phyloP scores from a whole-genome alignment of 2,329 filamentous ascomycete species.

The Coniochaeta prunicola region DNA sequence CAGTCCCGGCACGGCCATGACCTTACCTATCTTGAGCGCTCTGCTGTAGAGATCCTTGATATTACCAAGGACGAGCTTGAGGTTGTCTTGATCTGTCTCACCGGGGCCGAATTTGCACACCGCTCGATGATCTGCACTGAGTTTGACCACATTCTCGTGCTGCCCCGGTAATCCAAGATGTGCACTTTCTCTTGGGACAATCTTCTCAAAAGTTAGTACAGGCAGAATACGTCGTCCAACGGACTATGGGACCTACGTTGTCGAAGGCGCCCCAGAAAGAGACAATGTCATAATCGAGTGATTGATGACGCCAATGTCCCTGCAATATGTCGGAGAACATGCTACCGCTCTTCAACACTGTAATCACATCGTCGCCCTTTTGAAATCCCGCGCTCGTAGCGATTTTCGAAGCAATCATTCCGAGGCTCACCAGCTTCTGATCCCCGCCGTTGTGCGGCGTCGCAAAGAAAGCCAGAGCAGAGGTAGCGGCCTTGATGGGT shows the following conservation, averaged over 20 bases:
- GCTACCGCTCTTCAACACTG: conserved; percentile 8
- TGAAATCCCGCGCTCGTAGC: conserved; percentile 9
- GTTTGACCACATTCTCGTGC: conserved; percentile 9
- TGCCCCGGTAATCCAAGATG: conserved; percentile 6
- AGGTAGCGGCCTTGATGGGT: conserved; percentile 12
- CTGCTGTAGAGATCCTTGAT: conserved; percentile 5
- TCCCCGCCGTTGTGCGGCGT: conserved; percentile 16
- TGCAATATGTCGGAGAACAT: conserved; percentile 14
- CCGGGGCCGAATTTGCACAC: conserved; percentile 12
- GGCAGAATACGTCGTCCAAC: neutral
- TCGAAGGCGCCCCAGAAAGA: conserved; percentile 17
- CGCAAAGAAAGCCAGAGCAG: conserved; percentile 17
- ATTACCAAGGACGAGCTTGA: conserved; percentile 8
- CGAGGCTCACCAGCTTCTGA: conserved; percentile 11
- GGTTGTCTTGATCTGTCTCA: conserved; percentile 9
- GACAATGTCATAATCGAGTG: conserved; percentile 1
- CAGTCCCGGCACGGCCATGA: neutral
- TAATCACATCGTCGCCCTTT: conserved; percentile 10
- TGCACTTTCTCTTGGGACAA: conserved; percentile 8
- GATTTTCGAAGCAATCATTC: conserved; percentile 10
- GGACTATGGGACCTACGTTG: conserved; percentile 6
- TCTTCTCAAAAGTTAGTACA: conserved; percentile 3
- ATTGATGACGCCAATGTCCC: conserved; percentile 6
- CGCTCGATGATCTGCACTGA: conserved; percentile 9
- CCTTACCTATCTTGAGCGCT: conserved; percentile 3